Evolutionary conservation across 257 asterid genomes (phyloP), one percentile per base, ranked within the genome.

Genomic region (Solanum verrucosum): DNA sequence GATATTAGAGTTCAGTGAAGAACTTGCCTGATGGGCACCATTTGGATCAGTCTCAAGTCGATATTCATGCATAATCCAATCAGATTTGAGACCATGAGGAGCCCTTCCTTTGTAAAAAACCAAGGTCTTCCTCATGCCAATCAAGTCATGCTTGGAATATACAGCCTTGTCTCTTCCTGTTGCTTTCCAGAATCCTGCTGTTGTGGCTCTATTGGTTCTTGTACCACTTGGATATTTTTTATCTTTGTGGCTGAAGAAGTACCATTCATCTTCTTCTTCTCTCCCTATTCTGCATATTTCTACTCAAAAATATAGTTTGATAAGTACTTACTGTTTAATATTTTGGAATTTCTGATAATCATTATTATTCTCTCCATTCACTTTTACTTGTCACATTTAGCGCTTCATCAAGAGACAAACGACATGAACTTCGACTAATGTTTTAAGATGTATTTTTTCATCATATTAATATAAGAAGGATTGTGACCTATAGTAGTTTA

Each of bases 121-220:
- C 63, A 96, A 88, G 35, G 99, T 96, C 77, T 96, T 96, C 85
- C 99, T 93, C 99, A 96, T 95, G 31, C 99, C 99, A 83, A 96
- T 91, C 49, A 96, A 87, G 52, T 94, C 95, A 10, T 92, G 96
- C 89, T 94, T 96, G 5, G 98, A 94, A 79, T 95, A 96, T 75
- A 96, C 94, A 82, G 98, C 97, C 90, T 96, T 96, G 71, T 96
- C 99, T 34, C 99, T 91, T 5, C 99, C 99, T 0, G 99, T 96
- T 60, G 99, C 99, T 87, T 96, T 96, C 99, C 99, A 96, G 11
- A 96, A 96, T 10, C 99, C 99, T 1, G 98, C 98, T 4, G 95
- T 91, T 1, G 99, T 96, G 4, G 99, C 99, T 83, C 99, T 89
- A 90, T 96, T 96, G 5, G 98, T 96, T 59, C 99, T 94, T 0